Evolutionary conservation across 1,284 basidiomycete species (phyloP), one percentile per base, ranked within the genome.

Genomic region (Leccinum variabile): DNA sequence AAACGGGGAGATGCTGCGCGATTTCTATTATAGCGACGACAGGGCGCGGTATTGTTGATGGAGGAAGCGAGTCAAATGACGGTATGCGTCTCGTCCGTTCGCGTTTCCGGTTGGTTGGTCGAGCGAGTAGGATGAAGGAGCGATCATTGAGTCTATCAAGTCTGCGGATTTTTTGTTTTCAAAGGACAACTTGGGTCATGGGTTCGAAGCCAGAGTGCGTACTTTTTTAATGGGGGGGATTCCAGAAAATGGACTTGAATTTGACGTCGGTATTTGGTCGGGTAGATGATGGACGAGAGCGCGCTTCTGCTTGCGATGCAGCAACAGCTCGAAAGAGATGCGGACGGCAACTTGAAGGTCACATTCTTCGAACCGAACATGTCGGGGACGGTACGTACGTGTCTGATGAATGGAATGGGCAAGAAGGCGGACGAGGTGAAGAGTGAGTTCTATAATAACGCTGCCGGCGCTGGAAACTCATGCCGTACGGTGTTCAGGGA

Each of bases 11-110:
- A 90, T 99, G 84, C 80, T 98, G 13, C 84, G 93, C 16, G 95
- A 99, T 75, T 98, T 97, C 76, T 99, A 97, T 77, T 99, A 97
- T 74, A 97, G 97, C 57, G 97, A 99, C 72, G 97, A 99, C 76
- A 84, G 97, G 64, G 89, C 72, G 97, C 94, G 0, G 84, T 92
- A 16, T 79, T 98, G 6, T 90, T 87, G 46, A 78, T 99, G 50
- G 91, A 93, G 50, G 95, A 97, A 73, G 92, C 94, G 14, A 80
- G 84, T 6, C 74, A 76, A 41, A 86, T 87, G 75, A 74, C 74
- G 59, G 90, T 91, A 65, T 63, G 84, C 73, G 11, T 22, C 22
- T 49, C 13, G 46, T 49, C 1, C 46, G 46, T 49, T 25, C 46
- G 3, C 7, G 22, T 25, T 49, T 22, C 22, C 25, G 46, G 13